Conservation (phyloP, 2,329 filamentous ascomycete species). For the Sclerotinia minor region DNA sequence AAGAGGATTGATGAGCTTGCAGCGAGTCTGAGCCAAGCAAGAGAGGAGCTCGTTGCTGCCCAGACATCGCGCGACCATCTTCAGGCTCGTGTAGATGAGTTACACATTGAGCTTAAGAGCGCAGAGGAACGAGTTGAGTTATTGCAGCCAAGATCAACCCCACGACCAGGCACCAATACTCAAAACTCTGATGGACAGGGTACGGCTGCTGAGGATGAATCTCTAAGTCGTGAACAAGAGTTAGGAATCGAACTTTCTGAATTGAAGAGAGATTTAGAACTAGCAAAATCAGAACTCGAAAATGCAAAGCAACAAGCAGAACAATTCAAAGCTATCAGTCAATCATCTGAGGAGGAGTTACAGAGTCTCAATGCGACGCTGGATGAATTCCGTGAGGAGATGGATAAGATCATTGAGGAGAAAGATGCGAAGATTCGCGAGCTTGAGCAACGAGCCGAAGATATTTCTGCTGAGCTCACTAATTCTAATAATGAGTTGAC, state of each 20-base stretch:
- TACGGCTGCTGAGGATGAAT: slow-evolving; percentile 53
- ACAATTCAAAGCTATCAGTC: slow-evolving; percentile 85
- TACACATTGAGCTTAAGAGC: slow-evolving; percentile 82
- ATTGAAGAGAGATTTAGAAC: slow-evolving; percentile 81
- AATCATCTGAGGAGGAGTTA: slow-evolving; percentile 83
- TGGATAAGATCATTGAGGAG: slow-evolving; percentile 70
- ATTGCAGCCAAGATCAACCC: slow-evolving; percentile 75
- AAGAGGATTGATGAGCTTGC: slow-evolving; percentile 92
- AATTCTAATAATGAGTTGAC: slow-evolving; percentile 82
- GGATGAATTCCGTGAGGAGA: slow-evolving; percentile 85
- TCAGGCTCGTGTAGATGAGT: slow-evolving; percentile 82
- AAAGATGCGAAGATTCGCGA: slow-evolving; percentile 81
- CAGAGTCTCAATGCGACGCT: slow-evolving; percentile 76
- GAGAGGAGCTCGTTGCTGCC: slow-evolving; percentile 81
- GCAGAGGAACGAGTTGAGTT: slow-evolving; percentile 85
- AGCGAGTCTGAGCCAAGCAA: slow-evolving; percentile 72
- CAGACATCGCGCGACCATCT: slow-evolving; percentile 90
- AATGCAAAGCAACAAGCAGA: slow-evolving; percentile 78
- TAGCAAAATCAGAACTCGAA: slow-evolving; percentile 77
- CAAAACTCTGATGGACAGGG: slow-evolving; percentile 47
- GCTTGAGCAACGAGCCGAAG: slow-evolving; percentile 78
- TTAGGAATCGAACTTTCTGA: slow-evolving; percentile 81
- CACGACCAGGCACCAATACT: slow-evolving; percentile 52
- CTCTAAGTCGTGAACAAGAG: slow-evolving; percentile 71
- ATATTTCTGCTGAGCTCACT: slow-evolving; percentile 78